phyloP scores from a whole-genome alignment of 176 grass and related monocot genomes.

The Oropetium thomaeum region DNA sequence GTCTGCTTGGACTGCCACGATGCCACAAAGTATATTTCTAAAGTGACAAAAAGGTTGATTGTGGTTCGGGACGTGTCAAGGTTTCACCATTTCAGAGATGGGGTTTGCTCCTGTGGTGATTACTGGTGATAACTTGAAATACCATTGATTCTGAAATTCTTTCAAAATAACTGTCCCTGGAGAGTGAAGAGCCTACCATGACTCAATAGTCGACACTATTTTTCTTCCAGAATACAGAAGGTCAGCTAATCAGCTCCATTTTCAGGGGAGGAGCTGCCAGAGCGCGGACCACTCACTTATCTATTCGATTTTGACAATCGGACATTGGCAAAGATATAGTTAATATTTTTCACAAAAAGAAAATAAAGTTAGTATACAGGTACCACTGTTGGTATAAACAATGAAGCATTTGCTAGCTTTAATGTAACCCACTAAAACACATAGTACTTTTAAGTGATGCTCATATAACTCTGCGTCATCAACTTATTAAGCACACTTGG shows the following conservation, averaged over 20 bases:
- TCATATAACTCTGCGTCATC: background rate
- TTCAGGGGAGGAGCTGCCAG: background rate
- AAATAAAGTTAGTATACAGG: background rate
- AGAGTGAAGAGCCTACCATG: background rate
- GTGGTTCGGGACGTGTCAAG: slow-evolving; percentile 53
- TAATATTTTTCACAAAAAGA: too few species aligned
- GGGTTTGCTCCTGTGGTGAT: slow-evolving; percentile 57
- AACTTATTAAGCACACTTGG: background rate
- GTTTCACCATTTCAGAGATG: slow-evolving; percentile 51
- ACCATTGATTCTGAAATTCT: background rate
- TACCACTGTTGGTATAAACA: background rate
- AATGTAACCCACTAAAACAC: too few species aligned
- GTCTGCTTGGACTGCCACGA: slow-evolving; percentile 68
- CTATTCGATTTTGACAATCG: background rate
- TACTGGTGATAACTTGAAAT: slow-evolving; percentile 43
- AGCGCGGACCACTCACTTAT: background rate
- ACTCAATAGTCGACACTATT: background rate
- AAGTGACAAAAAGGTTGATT: slow-evolving; percentile 56
- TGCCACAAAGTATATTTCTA: slow-evolving; percentile 57
- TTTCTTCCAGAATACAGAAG: background rate
- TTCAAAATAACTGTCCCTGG: background rate
- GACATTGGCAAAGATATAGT: background rate
- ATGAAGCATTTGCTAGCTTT: too few species aligned
- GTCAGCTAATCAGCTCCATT: background rate
- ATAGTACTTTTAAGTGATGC: background rate